Evolutionary conservation across 2,329 filamentous ascomycete species (phyloP), one percentile per base, ranked within the genome.

Genomic region (Tolypocladium tundrense): DNA sequence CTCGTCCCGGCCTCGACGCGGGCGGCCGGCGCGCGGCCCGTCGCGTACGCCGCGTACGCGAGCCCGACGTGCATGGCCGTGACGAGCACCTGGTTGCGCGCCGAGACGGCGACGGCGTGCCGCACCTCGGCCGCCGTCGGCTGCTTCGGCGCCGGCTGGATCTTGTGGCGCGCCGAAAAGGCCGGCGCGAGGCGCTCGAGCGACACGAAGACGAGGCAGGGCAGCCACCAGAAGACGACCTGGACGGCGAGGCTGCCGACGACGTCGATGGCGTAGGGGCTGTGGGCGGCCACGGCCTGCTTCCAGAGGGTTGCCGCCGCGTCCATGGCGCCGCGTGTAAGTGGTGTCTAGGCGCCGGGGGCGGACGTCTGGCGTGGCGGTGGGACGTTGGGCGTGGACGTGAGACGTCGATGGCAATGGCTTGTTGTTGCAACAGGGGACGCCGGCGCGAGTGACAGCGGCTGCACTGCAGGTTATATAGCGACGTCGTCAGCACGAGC

Each of bases 141-240:
- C 62, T 81, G 79, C 54, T 76, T 77, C 1, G 75, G 74, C 0
- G 75, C 72, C 0, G 79, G 78, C 60, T 83, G 81, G 58, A 83
- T 76, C 64, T 83, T 83, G 70, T 83, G 80, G 5, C 70, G 71
- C 9, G 70, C 69, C 0, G 79, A 77, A 62, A 81, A 83, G 10
- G 63, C 52, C 0, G 81, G 80, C n/a, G 73, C 69, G 13, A 77
- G 13, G 11, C 24, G 59, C 45, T 79, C 77, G 16, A 83, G 71
- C 0, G 65, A 66, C 31, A 77, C 67, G 62, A 77, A 81, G 54
- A 73, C 35, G 11, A 66, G 62, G 6, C 72, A 76, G 0, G 75
- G 75, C 40, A 76, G 55, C 77, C 77, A 80, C 70, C 77, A 79
- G 67, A 73, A 75, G 59, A 78, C 1, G 21, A 75, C 1, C 54